Conservation (phyloP, 768 basidiomycete genomes). For the Suillus luteus region DNA sequence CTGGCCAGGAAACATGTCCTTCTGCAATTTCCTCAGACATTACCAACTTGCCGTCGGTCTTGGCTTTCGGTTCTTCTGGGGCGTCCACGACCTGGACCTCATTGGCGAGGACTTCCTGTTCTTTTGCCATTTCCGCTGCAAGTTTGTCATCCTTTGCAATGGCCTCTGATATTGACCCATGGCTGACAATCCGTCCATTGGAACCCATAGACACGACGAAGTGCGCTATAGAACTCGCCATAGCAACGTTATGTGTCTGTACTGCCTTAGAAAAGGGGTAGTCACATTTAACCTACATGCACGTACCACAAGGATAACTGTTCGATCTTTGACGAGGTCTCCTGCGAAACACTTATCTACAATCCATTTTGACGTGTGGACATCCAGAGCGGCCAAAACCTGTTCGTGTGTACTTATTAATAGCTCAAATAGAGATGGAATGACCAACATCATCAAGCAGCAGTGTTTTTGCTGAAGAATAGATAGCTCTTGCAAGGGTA, state of each 20-base stretch:
- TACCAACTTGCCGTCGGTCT: conserved; percentile 57
- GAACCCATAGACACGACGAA: conserved; percentile 54
- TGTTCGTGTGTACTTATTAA: conserved; percentile 3
- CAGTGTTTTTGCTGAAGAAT: conserved; percentile 60
- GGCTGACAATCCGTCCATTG: conserved; percentile 53
- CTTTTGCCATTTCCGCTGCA: conserved; percentile 20
- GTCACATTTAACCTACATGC: neutral
- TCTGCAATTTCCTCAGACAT: conserved; percentile 63
- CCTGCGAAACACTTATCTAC: conserved; percentile 49
- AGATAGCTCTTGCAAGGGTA: conserved; percentile 59
- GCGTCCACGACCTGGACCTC: conserved; percentile 25
- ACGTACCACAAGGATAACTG: conserved; percentile 53
- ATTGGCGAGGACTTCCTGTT: conserved; percentile 15
- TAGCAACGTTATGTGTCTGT: conserved; percentile 37
- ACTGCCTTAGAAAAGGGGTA: conserved; percentile 2
- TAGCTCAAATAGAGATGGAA: neutral
- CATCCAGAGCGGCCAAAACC: conserved; percentile 60
- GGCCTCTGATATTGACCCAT: conserved; percentile 51
- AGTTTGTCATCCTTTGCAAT: conserved; percentile 43
- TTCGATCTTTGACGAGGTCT: conserved; percentile 49
- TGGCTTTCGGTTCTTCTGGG: conserved; percentile 19
- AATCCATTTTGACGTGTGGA: conserved; percentile 53
- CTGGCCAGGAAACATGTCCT: conserved; percentile 57
- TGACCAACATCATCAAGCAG: conserved; percentile 70
- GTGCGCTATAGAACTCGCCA: conserved; percentile 27